phyloP scores from a whole-genome alignment of 306 rosid species.

The Quercus engelmannii region DNA sequence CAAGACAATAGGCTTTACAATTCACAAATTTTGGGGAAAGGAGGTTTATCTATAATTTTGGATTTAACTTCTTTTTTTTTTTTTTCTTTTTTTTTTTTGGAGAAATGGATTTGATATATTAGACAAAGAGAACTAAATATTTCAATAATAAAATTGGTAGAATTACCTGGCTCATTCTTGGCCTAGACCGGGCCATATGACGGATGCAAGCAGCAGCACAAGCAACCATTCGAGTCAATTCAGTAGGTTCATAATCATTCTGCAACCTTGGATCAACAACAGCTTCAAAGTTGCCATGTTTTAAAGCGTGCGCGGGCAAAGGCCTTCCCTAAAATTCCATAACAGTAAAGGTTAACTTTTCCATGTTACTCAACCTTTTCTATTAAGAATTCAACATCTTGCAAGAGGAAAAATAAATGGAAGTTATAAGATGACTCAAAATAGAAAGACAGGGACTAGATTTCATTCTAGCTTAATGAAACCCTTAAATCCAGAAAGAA shows the following conservation, averaged over 20 bases:
- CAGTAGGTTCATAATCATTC: slow-evolving; percentile 35
- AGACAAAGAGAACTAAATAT: background rate
- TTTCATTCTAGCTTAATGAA: too few species aligned
- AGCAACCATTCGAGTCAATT: slow-evolving; percentile 51
- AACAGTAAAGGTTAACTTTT: background rate
- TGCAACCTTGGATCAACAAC: slow-evolving; percentile 48
- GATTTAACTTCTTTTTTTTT: background rate
- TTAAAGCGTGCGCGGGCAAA: slow-evolving; percentile 48
- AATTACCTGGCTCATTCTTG: slow-evolving; percentile 59
- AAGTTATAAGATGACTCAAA: too few species aligned
- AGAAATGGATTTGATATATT: background rate
- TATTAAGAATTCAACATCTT: background rate
- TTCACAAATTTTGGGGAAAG: background rate
- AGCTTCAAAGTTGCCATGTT: slow-evolving; percentile 37
- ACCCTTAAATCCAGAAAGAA: too few species aligned
- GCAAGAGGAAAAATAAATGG: too few species aligned
- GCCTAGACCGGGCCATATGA: slow-evolving; percentile 50
- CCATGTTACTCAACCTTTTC: background rate
- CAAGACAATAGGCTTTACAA: background rate
- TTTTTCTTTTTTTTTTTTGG: too few species aligned
- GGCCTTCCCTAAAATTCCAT: slow-evolving; percentile 63
- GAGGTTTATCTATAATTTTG: background rate
- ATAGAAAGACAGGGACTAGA: too few species aligned
- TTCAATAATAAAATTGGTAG: background rate
- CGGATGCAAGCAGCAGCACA: slow-evolving; percentile 59